A percentile compares a stretch with the other conserved stretches of the same genome.
phyloP scores from a whole-genome alignment of 208 protist species.

The Leishmania guyanensis region DNA sequence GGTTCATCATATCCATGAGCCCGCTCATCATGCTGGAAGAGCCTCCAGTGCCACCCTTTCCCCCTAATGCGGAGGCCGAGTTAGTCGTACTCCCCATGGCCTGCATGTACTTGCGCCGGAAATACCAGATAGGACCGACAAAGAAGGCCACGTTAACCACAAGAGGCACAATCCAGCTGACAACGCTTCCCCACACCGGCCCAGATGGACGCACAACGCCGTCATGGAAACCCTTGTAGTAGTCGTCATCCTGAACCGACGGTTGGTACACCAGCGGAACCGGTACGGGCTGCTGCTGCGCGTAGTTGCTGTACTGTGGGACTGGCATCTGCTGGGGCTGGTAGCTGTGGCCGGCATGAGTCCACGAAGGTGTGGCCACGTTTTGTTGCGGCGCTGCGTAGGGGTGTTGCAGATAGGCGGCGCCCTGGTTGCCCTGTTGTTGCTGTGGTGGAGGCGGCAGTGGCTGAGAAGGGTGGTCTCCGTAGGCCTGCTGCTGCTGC shows the following conservation, averaged over 20 bases:
- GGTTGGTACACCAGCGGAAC: conserved; percentile 27
- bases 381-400: not conserved
- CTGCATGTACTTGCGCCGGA: conserved; percentile 85
- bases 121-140: conserved; percentile 88
- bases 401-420: not conserved
- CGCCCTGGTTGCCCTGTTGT: conserved; percentile 36
- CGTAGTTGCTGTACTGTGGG: conserved; percentile 14
- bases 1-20: conserved; percentile 95
- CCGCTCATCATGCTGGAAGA: conserved; percentile 57
- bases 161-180: conserved; percentile 80
- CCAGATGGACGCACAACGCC: conserved; percentile 75
- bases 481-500: conserved; percentile 48
- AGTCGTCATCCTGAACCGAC: conserved; percentile 69
- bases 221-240: conserved; percentile 92
- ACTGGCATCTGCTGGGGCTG: conserved; percentile 29
- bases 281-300: conserved; percentile 6
- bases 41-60: conserved; percentile 30
- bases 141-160: conserved; percentile 88
- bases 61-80: conserved; percentile 27
- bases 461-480: not conserved
- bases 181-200: conserved; percentile 66
- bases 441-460: conserved; percentile 20
- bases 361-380: not conserved
- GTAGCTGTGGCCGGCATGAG: conserved; percentile 17
- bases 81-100: conserved; percentile 51